Conservation (phyloP, 169 alveolate genomes). For the Cryptosporidium baileyi region DNA sequence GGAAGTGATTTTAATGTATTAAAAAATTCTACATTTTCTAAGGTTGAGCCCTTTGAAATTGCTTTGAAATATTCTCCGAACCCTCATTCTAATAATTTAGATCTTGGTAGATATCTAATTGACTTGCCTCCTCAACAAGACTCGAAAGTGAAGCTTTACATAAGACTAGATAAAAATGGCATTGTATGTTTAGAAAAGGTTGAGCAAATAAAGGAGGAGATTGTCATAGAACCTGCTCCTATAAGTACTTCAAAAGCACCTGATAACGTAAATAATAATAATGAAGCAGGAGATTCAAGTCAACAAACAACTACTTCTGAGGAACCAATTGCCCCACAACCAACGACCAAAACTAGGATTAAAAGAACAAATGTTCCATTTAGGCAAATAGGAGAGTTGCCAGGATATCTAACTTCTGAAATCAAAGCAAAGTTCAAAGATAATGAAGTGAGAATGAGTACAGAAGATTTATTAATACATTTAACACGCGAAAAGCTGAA, state of each 20-base stretch:
- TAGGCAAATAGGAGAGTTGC: slow-evolving; percentile 15
- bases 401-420: slow-evolving; percentile 34
- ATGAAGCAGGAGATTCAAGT: slow-evolving; percentile 3
- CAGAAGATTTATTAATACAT: slow-evolving; percentile 67
- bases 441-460: slow-evolving; percentile 70
- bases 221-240: slow-evolving; percentile 81
- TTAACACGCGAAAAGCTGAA: slow-evolving; percentile 73
- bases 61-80: slow-evolving; percentile 75
- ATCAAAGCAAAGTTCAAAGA: slow-evolving; percentile 36
- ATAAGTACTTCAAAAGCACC: background rate
- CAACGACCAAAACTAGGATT: slow-evolving; percentile 37
- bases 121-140: slow-evolving; percentile 72
- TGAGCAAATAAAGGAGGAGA: slow-evolving; percentile 75
- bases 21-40: slow-evolving; percentile 78
- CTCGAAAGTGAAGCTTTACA: slow-evolving; percentile 75
- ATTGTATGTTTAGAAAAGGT: slow-evolving; percentile 75
- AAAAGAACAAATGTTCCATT: slow-evolving; percentile 57
- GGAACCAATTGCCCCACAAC: background rate
- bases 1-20: slow-evolving; percentile 79
- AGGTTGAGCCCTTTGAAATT: slow-evolving; percentile 79
- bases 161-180: slow-evolving; percentile 76
- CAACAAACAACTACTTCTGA: slow-evolving; percentile 48
- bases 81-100: background rate
- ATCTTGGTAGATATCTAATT: slow-evolving; percentile 41
- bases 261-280: background rate